Evolutionary conservation across 139 green algal genomes (phyloP).

Genomic region (Dunaliella sp.): DNA sequence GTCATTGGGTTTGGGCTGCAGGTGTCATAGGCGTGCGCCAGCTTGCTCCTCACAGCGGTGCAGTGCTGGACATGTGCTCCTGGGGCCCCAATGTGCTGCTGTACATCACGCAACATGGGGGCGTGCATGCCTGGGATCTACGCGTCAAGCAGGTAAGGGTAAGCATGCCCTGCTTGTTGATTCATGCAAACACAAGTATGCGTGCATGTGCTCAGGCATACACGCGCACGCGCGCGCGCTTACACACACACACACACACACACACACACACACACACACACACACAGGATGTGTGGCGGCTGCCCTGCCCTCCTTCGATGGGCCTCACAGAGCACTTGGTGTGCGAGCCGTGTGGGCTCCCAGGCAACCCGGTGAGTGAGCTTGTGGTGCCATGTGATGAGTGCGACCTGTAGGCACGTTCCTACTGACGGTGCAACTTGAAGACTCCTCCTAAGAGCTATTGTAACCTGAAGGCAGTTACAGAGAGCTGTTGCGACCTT

Average conservation of each 20-base stretch:
- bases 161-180: no score
- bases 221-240: no score
- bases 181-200: no score
- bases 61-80: constrained; percentile 55
- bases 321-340: constrained; percentile 58
- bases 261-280: not conserved
- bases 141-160: constrained; percentile 34
- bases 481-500: not conserved
- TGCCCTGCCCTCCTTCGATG: constrained; percentile 37
- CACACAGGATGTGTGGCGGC: constrained; percentile 56
- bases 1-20: no score
- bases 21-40: constrained; percentile 43
- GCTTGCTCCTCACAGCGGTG: constrained; percentile 40
- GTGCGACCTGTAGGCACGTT: not conserved
- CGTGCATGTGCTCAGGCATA: no score
- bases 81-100: constrained; percentile 67
- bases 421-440: no score
- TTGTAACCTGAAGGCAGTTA: not conserved
- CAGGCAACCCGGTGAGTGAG: not conserved
- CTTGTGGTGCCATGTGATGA: not conserved
- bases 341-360: constrained; percentile 40
- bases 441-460: not conserved
- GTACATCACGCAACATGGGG: constrained; percentile 63
- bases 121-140: constrained; percentile 76
- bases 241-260: no score